A percentile compares a stretch with the other conserved stretches of the same genome.
phyloP scores from a whole-genome alignment of 768 basidiomycete species.

The Xerocomus brunneocitrinus region DNA sequence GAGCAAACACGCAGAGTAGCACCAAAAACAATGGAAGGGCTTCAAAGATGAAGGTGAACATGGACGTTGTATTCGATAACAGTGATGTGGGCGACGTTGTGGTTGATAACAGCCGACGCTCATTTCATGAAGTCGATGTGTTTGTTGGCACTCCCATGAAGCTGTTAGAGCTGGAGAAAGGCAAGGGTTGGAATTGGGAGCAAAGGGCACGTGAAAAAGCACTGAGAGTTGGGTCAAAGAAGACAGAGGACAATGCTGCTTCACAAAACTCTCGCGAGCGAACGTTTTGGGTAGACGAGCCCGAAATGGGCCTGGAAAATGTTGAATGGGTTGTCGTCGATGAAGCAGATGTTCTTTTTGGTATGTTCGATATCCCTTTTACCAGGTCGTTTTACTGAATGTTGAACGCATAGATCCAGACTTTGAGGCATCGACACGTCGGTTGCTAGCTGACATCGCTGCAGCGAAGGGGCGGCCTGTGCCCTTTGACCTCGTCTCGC shows the following conservation, averaged over 20 bases:
- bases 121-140: slow-evolving; percentile 41
- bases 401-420: slow-evolving; percentile 56
- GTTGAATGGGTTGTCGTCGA: slow-evolving; percentile 90
- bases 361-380: slow-evolving; percentile 36
- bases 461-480: slow-evolving; percentile 44
- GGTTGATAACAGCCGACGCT: slow-evolving; percentile 19
- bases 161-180: slow-evolving; percentile 54
- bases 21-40: slow-evolving; percentile 36
- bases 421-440: slow-evolving; percentile 69
- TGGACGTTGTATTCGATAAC: slow-evolving; percentile 17
- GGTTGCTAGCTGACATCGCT: slow-evolving; percentile 67
- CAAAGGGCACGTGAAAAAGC: slow-evolving; percentile 25
- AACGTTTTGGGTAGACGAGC: slow-evolving; percentile 42
- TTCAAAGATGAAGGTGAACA: slow-evolving; percentile 41
- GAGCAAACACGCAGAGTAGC: slow-evolving; percentile 42
- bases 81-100: slow-evolving; percentile 27
- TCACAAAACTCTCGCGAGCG: slow-evolving; percentile 16
- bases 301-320: slow-evolving; percentile 59
- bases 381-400: neutral
- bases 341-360: slow-evolving; percentile 88
- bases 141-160: slow-evolving; percentile 64
- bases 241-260: slow-evolving; percentile 26
- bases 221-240: slow-evolving; percentile 17
- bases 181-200: slow-evolving; percentile 50
- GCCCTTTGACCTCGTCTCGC: slow-evolving; percentile 17